Base-by-base conservation (phyloP, 208 protist genomes). In the Strigomonas galati region DNA sequence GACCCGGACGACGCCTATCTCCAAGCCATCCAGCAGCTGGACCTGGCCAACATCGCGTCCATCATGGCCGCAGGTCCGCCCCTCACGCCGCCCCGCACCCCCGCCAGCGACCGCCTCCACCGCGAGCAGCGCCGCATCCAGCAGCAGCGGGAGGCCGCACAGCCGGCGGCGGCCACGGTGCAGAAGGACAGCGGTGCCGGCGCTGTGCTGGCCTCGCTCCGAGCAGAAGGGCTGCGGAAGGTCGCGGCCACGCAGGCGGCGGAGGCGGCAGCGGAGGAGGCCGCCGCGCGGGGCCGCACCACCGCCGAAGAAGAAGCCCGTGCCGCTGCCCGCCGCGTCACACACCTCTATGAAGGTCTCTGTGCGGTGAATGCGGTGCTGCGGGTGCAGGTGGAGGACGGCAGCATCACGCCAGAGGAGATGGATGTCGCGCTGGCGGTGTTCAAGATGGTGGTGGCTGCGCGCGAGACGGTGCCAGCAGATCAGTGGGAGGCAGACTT, bases 1-100 rank as follows among this genome's bases (percentile, higher is more conserved):
- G 78, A 89, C 51, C 63, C 46, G 15, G 76, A n/a, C 19, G 85
- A 92, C 56, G 69, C 74, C 0, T 92, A 87, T 60, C 62, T 89
- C 6, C 58, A 32, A 2, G 75, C 78, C 19, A 61, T 89, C 46
- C 72, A 79, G 52, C 67, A 85, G 12, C 59, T 87, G 4, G 67
- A 92, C 60, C 49, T 92, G n/a, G 62, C 44, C 12, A 67, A 70
- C 28, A 84, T 92, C 27, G 69, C 81, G 1, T 53, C n/a, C 31
- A 66, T 87, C n/a, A 69, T 78, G 0, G 43, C 51, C 7, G 48
- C 19, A 1, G 80, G 68, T 2, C 70, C 64, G n/a, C 59, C 65
- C n/a, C 59, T 65, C 17, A 64, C 72, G 21, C 70, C 71, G 21
- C 65, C 57, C 17, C 48, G n/a, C 52, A 52, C 2, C 1, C 49